phyloP scores from a whole-genome alignment of 2,329 filamentous ascomycete genomes.

The Pseudogymnoascus pannorum region DNA sequence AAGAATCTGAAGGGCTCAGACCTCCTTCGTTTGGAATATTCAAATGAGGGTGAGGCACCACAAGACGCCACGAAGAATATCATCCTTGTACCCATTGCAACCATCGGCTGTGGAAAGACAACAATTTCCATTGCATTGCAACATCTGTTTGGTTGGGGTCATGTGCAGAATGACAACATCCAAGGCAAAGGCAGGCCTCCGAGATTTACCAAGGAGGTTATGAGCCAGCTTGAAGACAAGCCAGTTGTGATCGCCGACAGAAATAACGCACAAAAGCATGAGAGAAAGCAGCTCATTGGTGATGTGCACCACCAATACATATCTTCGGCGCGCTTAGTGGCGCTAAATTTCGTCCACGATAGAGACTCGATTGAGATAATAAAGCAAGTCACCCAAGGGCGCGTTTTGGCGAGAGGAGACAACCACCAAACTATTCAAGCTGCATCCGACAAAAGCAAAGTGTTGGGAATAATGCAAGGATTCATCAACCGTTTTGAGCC shows the following conservation, averaged over 20 bases:
- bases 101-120: constrained; percentile 94
- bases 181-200: constrained; percentile 69
- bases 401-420: constrained; percentile 79
- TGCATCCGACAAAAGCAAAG: constrained; percentile 63
- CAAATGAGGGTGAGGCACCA: constrained; percentile 41
- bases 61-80: constrained; percentile 58
- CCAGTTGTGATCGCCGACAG: constrained; percentile 82
- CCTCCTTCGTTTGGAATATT: constrained; percentile 68
- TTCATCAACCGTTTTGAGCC: constrained; percentile 84
- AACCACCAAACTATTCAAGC: constrained; percentile 98
- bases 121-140: constrained; percentile 76
- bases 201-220: constrained; percentile 66
- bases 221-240: constrained; percentile 54
- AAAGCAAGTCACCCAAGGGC: constrained; percentile 63
- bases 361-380: constrained; percentile 60
- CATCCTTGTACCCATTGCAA: constrained; percentile 83
- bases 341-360: constrained; percentile 82
- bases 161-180: constrained; percentile 96
- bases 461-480: constrained; percentile 87
- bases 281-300: constrained; percentile 78
- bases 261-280: constrained; percentile 85
- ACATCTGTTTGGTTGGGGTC: constrained; percentile 83
- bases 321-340: constrained; percentile 64
- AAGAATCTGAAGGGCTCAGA: constrained; percentile 83
- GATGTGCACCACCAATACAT: constrained; percentile 61